These are phyloP conservation scores for Talaromyces liani DNA, from an alignment of 495 filamentous ascomycete species.

Conservation along the genomic window DNA sequence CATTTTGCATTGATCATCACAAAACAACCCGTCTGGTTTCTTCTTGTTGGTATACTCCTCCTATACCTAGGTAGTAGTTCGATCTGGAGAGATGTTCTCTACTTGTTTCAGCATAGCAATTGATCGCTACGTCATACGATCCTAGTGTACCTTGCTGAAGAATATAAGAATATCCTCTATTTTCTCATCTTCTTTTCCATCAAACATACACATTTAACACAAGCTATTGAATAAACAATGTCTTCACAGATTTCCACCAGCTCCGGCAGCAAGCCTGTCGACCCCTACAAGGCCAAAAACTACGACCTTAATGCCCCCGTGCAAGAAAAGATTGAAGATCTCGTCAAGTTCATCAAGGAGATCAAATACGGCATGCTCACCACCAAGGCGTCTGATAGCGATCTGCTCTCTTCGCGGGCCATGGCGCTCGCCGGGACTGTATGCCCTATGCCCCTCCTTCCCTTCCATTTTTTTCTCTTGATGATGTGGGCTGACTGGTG, in stretches of 20 bases:
- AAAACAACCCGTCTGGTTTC: too few relatives aligned
- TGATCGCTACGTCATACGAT: not conserved
- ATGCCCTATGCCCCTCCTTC: constrained; percentile 11
- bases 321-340: constrained; percentile 72
- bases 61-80: too few relatives aligned
- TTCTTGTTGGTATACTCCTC: too few relatives aligned
- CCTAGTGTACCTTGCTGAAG: not conserved
- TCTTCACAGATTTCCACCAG: constrained; percentile 48
- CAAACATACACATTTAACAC: too few relatives aligned
- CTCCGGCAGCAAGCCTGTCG: constrained; percentile 53
- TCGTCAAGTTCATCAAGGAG: constrained; percentile 56
- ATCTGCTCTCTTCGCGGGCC: constrained; percentile 68
- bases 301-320: constrained; percentile 46
- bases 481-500: not conserved
- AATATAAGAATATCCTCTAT: not conserved
- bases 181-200: too few relatives aligned
- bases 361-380: constrained; percentile 80
- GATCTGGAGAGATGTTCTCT: too few relatives aligned
- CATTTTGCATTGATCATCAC: too few relatives aligned
- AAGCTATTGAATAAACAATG: constrained; percentile 14
- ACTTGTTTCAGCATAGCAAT: not conserved
- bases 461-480: constrained; percentile 5
- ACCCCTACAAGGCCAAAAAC: constrained; percentile 79
- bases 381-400: constrained; percentile 57
- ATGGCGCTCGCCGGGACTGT: constrained; percentile 90